Conservation (phyloP, 371 early-diverging fungal genomes). For the Mycotypha africana region DNA sequence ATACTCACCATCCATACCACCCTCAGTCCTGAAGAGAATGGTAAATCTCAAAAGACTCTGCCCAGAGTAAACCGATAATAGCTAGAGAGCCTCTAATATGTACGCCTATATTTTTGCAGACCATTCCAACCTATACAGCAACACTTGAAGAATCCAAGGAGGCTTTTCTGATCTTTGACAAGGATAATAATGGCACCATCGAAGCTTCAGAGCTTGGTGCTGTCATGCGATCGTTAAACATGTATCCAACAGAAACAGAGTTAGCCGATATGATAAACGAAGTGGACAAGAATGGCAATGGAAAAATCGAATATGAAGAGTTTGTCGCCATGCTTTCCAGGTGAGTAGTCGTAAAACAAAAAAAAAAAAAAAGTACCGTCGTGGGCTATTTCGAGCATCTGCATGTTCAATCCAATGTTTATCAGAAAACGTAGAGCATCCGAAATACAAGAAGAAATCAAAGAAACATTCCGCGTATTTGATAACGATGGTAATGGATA, state of each 20-base stretch:
- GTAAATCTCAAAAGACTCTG: too few relatives aligned
- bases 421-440: not conserved
- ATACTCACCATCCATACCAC: too few relatives aligned
- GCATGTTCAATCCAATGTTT: constrained; percentile 5
- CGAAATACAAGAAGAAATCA: constrained; percentile 15
- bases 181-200: constrained; percentile 34
- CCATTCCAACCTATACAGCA: too few relatives aligned
- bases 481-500: constrained; percentile 36
- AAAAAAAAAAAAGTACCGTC: constrained; percentile 41
- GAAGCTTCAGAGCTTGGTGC: constrained; percentile 28
- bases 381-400: not conserved
- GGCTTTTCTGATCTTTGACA: constrained; percentile 33
- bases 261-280: constrained; percentile 80
- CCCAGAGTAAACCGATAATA: too few relatives aligned
- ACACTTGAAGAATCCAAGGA: constrained; percentile 3
- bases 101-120: too few relatives aligned
- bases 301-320: constrained; percentile 87
- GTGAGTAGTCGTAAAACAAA: too few relatives aligned
- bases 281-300: constrained; percentile 88
- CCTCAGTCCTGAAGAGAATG: too few relatives aligned
- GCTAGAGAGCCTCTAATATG: too few relatives aligned
- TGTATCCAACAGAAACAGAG: constrained; percentile 72
- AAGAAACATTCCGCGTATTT: constrained; percentile 16
- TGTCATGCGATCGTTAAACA: constrained; percentile 33
- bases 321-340: constrained; percentile 88